Evolutionary conservation across 306 rosid genomes (phyloP).

Genomic region (barrel medic (Medicago truncatula)): DNA sequence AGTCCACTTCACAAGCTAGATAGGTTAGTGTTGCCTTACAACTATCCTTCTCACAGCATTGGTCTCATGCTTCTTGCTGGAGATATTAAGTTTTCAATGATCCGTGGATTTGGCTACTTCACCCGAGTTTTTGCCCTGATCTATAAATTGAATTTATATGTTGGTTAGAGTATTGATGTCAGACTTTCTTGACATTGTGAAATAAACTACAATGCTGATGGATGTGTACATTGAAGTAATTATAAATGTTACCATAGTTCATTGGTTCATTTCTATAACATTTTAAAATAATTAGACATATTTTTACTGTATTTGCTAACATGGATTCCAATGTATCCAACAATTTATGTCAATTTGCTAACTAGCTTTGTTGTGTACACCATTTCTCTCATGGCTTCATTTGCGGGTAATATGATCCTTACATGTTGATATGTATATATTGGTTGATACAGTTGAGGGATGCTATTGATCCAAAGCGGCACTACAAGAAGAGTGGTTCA

Average conservation of each 20-base stretch:
- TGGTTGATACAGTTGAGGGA: slow-evolving; percentile 63
- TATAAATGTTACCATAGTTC: background rate
- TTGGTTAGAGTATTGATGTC: background rate
- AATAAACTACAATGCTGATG: background rate
- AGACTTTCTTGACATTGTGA: background rate
- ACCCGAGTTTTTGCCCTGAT: background rate
- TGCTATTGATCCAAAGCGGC: slow-evolving; percentile 86
- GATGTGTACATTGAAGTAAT: slow-evolving; percentile 3
- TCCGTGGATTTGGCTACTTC: background rate
- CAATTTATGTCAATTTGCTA: slow-evolving; percentile 4
- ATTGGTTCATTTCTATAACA: background rate
- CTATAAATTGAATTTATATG: slow-evolving; percentile 6
- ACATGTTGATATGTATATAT: slow-evolving; percentile 13
- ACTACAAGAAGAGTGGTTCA: slow-evolving; percentile 80
- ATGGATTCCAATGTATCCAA: background rate
- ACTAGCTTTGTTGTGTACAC: background rate
- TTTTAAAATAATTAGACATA: background rate
- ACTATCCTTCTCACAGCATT: background rate
- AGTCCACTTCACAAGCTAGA: background rate
- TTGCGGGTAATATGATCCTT: slow-evolving; percentile 1
- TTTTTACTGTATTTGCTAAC: background rate
- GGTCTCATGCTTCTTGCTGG: slow-evolving; percentile 1
- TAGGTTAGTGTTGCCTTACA: background rate
- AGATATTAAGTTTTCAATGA: background rate
- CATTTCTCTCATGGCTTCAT: background rate